Conservation (phyloP, 1,284 basidiomycete species). For the Takashimella tepidaria region DNA sequence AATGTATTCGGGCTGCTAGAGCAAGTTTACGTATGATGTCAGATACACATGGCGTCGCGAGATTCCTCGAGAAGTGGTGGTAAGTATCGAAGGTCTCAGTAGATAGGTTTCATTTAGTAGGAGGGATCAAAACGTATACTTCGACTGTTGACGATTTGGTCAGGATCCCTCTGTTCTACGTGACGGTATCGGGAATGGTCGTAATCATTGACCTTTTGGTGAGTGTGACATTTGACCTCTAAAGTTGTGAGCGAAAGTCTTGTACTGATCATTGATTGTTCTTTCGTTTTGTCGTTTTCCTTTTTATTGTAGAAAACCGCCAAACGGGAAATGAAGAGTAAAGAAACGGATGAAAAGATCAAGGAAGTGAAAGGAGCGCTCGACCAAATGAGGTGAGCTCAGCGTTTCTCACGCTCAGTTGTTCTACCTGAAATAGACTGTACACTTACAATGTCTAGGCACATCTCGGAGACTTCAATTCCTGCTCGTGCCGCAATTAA, state of each 20-base stretch:
- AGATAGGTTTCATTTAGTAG: slow-evolving; percentile 9
- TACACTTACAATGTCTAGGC: slow-evolving; percentile 10
- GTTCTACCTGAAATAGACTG: neutral
- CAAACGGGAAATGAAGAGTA: slow-evolving; percentile 35
- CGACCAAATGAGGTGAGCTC: slow-evolving; percentile 40
- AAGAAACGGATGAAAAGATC: slow-evolving; percentile 43
- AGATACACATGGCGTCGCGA: slow-evolving; percentile 37
- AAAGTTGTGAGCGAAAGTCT: neutral
- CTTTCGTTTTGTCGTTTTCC: neutral
- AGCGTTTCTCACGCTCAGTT: neutral
- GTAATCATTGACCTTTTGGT: slow-evolving; percentile 48
- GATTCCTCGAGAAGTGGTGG: slow-evolving; percentile 50
- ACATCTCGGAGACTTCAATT: slow-evolving; percentile 44
- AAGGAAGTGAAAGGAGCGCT: slow-evolving; percentile 42
- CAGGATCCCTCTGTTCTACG: slow-evolving; percentile 43
- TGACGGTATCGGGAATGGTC: slow-evolving; percentile 46
- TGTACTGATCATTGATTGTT: neutral
- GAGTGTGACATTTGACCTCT: slow-evolving; percentile 9
- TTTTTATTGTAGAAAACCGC: slow-evolving; percentile 24
- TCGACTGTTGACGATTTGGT: too few relatives aligned
- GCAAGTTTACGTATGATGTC: slow-evolving; percentile 47
- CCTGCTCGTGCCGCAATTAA: slow-evolving; percentile 45
- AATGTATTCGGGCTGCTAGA: slow-evolving; percentile 48
- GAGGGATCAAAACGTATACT: neutral
- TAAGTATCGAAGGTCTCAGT: too few relatives aligned